A percentile compares a stretch with the other conserved stretches of the same genome.
Conservation (phyloP, 148 eudicot genomes). For the Rhododendron mucronatum region DNA sequence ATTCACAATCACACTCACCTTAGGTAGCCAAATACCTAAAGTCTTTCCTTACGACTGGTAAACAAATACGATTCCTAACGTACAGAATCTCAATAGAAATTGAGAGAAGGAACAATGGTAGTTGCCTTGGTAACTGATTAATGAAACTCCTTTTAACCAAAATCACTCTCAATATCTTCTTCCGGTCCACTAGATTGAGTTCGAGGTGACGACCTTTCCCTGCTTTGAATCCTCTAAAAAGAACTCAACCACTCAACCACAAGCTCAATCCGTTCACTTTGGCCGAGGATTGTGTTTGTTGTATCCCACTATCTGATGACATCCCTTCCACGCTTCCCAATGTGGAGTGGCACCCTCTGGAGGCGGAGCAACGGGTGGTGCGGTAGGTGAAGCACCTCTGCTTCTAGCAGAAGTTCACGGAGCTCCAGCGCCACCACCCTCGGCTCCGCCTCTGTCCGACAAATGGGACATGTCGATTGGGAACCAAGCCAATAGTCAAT, state of each 20-base stretch:
- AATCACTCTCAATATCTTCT: conserved; percentile 39
- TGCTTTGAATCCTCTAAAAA: conserved; percentile 43
- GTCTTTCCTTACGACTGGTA: neutral
- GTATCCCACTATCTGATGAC: conserved; percentile 15
- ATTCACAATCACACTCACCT: neutral
- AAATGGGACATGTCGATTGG: conserved; percentile 54
- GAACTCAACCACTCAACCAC: conserved; percentile 51
- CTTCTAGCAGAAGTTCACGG: neutral
- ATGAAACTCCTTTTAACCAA: neutral
- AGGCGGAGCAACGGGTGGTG: conserved; percentile 35
- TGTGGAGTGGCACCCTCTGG: conserved; percentile 4
- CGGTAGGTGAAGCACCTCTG: neutral
- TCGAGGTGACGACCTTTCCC: conserved; percentile 39
- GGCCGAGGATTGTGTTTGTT: conserved; percentile 4
- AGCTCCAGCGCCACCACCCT: conserved; percentile 1
- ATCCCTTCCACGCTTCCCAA: conserved; percentile 18
- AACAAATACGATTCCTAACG: neutral
- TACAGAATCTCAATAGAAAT: neutral
- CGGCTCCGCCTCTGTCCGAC: conserved; percentile 47
- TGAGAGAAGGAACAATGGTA: neutral
- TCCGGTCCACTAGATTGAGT: conserved; percentile 24
- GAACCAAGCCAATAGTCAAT: conserved; percentile 47
- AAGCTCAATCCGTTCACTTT: conserved; percentile 33
- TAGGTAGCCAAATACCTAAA: conserved; percentile 10
- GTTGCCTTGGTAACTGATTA: neutral